Evolutionary conservation across 306 rosid genomes (phyloP), one percentile per base, ranked within the genome.

Genomic region (Leucaena leucocephala): DNA sequence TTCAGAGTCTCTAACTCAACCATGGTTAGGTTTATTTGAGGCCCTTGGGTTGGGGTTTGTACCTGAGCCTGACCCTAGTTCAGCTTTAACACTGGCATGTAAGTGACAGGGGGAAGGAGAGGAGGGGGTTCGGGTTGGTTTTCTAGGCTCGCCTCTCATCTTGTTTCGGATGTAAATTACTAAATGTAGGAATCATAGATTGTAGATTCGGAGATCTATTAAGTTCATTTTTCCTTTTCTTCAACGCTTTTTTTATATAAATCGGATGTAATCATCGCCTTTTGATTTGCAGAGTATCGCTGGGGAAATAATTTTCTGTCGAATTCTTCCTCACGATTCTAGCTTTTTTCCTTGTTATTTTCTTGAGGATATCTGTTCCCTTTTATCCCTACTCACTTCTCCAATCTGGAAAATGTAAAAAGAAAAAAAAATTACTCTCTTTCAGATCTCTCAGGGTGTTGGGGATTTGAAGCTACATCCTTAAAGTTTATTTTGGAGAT

Each of bases 171-270:
- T 83, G 85, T 75, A 81, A 59, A 61, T 78, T 88, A 67, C 73
- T 52, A 33, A 78, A 76, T 81, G 50, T 40, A 81, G 79, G 40
- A 75, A 34, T 5, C 69, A 42, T 67, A 42, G 33, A 42, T 42
- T 67, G 17, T 78, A 79, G 89, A 83, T 89, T 79, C 88, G 57
- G 80, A 82, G 84, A 88, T 89, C 93, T 86, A 76, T 35, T n/a
- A 33, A 70, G 4, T 71, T 68, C 82, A 57, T 84, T 27, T 63
- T 71, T 72, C 62, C 62, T 42, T 69, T 46, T 8, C 16, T 21
- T 50, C 39, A 21, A 3, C 21, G 64, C 7, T 46, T 2, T 15
- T 16, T 17, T 16, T 57, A 7, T 68, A 22, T 34, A 12, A 48
- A 73, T 73, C 76, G 42, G 6, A 34, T 61, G 76, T 78, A 46